Percentiles rank a stretch among this genome's conserved stretches.
Conservation (phyloP, 352 stramenopile genomes). For the Phytophthora rubi region DNA sequence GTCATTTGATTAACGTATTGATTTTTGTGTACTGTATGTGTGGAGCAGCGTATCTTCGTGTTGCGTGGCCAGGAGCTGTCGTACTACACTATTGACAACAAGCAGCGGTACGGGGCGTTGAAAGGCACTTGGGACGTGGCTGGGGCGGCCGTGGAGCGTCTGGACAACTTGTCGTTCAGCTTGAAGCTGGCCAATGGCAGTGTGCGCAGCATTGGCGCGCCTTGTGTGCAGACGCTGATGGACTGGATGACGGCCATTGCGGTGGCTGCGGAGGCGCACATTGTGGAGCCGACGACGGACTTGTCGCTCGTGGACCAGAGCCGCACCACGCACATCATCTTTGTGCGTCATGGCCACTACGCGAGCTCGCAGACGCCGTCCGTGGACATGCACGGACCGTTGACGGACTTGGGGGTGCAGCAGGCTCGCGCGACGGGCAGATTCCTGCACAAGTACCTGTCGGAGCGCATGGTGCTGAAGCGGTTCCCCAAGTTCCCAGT, state of each 20-base stretch:
- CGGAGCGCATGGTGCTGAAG: conserved; percentile 54
- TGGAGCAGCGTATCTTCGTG: conserved; percentile 76
- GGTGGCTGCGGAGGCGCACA: conserved; percentile 45
- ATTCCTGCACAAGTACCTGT: conserved; percentile 61
- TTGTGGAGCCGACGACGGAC: conserved; percentile 50
- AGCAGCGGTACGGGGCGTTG: conserved; percentile 60
- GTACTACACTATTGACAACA: conserved; percentile 70
- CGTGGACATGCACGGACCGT: conserved; percentile 57
- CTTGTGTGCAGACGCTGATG: conserved; percentile 65
- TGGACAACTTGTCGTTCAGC: conserved; percentile 48
- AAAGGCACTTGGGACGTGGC: conserved; percentile 68
- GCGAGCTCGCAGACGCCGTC: conserved; percentile 51
- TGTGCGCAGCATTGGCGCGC: conserved; percentile 48
- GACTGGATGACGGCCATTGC: conserved; percentile 81
- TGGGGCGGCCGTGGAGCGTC: conserved; percentile 54
- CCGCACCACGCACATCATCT: conserved; percentile 71
- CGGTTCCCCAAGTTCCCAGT: conserved; percentile 63
- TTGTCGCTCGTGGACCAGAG: conserved; percentile 68
- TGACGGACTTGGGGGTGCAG: conserved; percentile 60
- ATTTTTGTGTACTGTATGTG: neutral
- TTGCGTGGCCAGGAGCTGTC: conserved; percentile 69
- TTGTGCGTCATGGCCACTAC: conserved; percentile 77
- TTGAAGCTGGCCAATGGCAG: conserved; percentile 39
- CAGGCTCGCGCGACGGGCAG: conserved; percentile 55
- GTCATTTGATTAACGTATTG: no score